Conservation (phyloP, 306 rosid genomes). For the Carpinus fangiana region DNA sequence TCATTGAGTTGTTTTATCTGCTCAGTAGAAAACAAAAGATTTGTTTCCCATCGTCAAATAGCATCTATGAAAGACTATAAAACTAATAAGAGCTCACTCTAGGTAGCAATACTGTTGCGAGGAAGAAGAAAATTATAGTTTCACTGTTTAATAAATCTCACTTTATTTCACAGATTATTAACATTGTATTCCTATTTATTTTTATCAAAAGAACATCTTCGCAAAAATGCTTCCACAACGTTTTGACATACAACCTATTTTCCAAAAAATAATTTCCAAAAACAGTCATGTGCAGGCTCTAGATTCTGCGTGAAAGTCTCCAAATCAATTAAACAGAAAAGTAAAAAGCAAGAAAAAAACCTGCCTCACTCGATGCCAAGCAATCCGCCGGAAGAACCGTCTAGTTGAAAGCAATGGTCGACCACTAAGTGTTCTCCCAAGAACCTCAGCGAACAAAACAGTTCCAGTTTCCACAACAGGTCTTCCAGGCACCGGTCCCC, state of each 20-base stretch:
- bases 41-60: slow-evolving; percentile 21
- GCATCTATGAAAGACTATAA: slow-evolving; percentile 1
- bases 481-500: slow-evolving; percentile 48
- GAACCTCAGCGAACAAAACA: slow-evolving; percentile 87
- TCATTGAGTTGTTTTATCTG: slow-evolving; percentile 86
- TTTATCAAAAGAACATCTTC: neutral
- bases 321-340: slow-evolving; percentile 27
- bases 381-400: slow-evolving; percentile 69
- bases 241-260: slow-evolving; percentile 1
- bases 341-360: slow-evolving; percentile 65
- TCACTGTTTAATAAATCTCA: neutral
- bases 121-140: neutral
- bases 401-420: slow-evolving; percentile 91
- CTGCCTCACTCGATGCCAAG: slow-evolving; percentile 99
- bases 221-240: neutral
- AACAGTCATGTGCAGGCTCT: slow-evolving; percentile 27
- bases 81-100: neutral
- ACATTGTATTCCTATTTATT: neutral
- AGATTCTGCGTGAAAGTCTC: slow-evolving; percentile 18
- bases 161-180: neutral
- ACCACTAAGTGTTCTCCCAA: slow-evolving; percentile 94
- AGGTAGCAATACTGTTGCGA: neutral
- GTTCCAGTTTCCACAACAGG: slow-evolving; percentile 86
- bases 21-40: slow-evolving; percentile 26
- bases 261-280: slow-evolving; percentile 8